These are phyloP conservation scores for Myxozyma vanderwaltii DNA, from an alignment of 805 yeast genomes.

Conservation along the genomic window DNA sequence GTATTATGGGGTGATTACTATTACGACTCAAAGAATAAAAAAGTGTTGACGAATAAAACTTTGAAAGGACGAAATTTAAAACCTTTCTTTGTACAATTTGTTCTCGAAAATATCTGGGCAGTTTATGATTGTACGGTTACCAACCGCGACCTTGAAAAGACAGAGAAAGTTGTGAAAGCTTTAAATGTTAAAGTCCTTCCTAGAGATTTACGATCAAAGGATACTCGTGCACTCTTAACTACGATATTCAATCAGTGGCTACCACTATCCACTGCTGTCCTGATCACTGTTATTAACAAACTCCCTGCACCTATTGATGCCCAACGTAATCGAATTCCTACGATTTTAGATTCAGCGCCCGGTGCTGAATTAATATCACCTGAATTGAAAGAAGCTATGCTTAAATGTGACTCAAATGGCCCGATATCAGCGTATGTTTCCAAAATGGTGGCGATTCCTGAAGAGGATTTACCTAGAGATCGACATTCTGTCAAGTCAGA, in stretches of 20 bases:
- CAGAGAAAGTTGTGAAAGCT: conserved; percentile 73
- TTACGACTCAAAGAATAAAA: conserved; percentile 86
- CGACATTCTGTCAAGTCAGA: neutral
- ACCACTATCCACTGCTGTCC: conserved; percentile 83
- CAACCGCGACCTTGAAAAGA: conserved; percentile 66
- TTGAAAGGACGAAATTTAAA: conserved; percentile 63
- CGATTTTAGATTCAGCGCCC: conserved; percentile 63
- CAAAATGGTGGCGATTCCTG: conserved; percentile 84
- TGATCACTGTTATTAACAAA: conserved; percentile 80
- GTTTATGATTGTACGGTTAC: conserved; percentile 72
- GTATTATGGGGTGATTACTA: conserved; percentile 96
- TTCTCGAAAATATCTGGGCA: conserved; percentile 90
- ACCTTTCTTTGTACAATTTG: conserved; percentile 83
- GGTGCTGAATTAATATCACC: conserved; percentile 53
- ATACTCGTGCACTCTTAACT: conserved; percentile 61
- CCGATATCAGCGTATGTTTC: conserved; percentile 79
- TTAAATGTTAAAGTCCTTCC: conserved; percentile 69
- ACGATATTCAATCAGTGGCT: conserved; percentile 89
- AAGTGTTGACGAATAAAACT: conserved; percentile 65
- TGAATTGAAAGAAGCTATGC: conserved; percentile 57
- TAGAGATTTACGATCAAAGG: conserved; percentile 79
- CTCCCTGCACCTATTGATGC: conserved; percentile 82
- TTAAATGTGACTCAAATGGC: conserved; percentile 65
- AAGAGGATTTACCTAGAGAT: conserved; percentile 70
- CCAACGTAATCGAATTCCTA: conserved; percentile 70